phyloP scores from a whole-genome alignment of 176 grass and related monocot species.

The Saccharum spontaneum region DNA sequence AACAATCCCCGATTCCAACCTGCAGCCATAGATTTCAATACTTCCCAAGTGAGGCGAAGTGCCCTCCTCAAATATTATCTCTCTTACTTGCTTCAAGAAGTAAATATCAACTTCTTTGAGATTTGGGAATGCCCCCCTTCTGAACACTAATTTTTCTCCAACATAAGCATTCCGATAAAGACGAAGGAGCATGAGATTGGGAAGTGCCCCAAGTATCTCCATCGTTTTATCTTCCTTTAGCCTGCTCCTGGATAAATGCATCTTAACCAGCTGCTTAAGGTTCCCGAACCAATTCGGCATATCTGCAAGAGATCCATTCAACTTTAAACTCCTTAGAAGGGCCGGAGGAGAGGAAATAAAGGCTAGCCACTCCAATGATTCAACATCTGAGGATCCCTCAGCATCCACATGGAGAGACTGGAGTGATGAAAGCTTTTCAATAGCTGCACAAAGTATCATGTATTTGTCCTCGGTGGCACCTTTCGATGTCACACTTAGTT shows the following conservation, averaged over 20 bases:
- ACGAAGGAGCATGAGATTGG: slow-evolving; percentile 1
- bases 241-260: neutral
- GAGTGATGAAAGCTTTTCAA: slow-evolving; percentile 22
- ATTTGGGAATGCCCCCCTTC: slow-evolving; percentile 18
- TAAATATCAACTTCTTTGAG: neutral
- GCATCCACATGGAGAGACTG: slow-evolving; percentile 2
- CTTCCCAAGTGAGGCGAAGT: neutral
- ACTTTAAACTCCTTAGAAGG: neutral
- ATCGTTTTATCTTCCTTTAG: neutral
- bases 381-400: slow-evolving; percentile 11
- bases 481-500: neutral
- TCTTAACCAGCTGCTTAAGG: slow-evolving; percentile 22
- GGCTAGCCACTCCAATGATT: slow-evolving; percentile 3
- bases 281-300: neutral
- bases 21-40: neutral
- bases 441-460: neutral
- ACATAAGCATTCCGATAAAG: neutral
- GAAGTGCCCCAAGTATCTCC: slow-evolving; percentile 12
- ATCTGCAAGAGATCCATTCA: neutral
- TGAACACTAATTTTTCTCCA: neutral
- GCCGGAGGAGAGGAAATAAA: neutral
- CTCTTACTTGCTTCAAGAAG: neutral
- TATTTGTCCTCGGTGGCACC: neutral
- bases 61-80: slow-evolving; percentile 15
- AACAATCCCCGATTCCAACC: neutral